Evolutionary conservation across 805 yeast species (phyloP), one percentile per base, ranked within the genome.

Genomic region (Spathaspora gorwiae): DNA sequence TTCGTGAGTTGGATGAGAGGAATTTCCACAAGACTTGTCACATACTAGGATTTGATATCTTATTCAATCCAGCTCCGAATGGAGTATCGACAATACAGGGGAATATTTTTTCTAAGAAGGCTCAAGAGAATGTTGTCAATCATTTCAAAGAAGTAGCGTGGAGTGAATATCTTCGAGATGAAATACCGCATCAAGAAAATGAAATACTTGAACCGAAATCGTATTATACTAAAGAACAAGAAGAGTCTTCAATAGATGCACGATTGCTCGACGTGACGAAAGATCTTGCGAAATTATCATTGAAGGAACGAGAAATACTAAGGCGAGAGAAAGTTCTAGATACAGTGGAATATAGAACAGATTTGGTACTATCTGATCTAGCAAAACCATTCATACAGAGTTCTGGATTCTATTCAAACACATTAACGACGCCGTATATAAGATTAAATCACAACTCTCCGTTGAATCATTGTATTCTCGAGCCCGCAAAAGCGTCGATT

Each of bases 31-130:
- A 51, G 26, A 64, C 57, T 33, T 70, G 75, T 51, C 62, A 63
- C 33, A 51, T 71, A 5, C 40, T 70, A 26, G 75, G 74, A 27
- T 56, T 67, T 45, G 76, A 94, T 64, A 72, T 94, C 31, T 70
- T 92, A 15, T 84, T 87, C 7, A 78, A 83, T 43, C 73, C 76
- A 13, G 97, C 97, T 0, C 96, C 97, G 0, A 56, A 59, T 3
- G 97, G 97, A 1, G 87, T 84, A 0, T 76, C 84, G 7, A 68
- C 90, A 0, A 74, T 90, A 43, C 98, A 94, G 59, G 98, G 96
- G 0, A 88, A 90, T 57, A 84, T 92, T n/a, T 69, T 87, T 35
- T 80, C 88, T 32, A 73, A 73, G 51, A 62, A 62, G 36, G 46
- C 67, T 6, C 70, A 63, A 10, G 37, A 50, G 3, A 49, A 52